phyloP scores from a whole-genome alignment of 371 early-diverging fungal species.

The Mucor racemosus region DNA sequence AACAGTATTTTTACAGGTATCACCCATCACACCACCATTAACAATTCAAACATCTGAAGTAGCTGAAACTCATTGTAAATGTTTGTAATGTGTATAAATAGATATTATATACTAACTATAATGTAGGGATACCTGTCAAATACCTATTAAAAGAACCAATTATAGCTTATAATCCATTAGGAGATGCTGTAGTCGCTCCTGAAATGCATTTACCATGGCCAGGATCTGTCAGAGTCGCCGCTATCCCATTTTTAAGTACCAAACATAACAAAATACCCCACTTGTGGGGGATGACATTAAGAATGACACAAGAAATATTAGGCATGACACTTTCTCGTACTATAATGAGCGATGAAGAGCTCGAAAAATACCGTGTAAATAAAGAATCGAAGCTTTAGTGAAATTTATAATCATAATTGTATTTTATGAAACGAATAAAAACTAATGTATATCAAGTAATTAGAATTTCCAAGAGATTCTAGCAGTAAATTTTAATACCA shows the following conservation, averaged over 20 bases:
- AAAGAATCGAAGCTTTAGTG: background rate
- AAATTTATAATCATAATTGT: background rate
- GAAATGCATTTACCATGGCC: slow-evolving; percentile 11
- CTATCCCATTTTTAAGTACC: slow-evolving; percentile 8
- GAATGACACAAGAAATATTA: slow-evolving; percentile 68
- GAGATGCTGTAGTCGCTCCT: slow-evolving; percentile 14
- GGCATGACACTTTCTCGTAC: slow-evolving; percentile 16
- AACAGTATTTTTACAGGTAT: slow-evolving; percentile 64
- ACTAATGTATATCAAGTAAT: background rate
- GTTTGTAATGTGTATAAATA: background rate
- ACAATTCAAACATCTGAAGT: slow-evolving; percentile 61
- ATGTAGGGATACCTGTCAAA: slow-evolving; percentile 49
- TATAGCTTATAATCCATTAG: slow-evolving; percentile 39
- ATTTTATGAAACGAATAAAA: background rate
- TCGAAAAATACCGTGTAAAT: background rate
- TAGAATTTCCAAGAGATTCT: background rate
- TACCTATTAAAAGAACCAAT: slow-evolving; percentile 47
- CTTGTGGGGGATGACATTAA: slow-evolving; percentile 68
- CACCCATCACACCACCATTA: slow-evolving; percentile 57
- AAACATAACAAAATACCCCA: background rate
- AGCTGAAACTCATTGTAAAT: slow-evolving; percentile 63
- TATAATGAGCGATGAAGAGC: slow-evolving; percentile 9
- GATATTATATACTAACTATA: background rate
- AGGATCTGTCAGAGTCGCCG: slow-evolving; percentile 21
- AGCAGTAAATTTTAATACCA: background rate